Percentiles rank a stretch among this genome's conserved stretches.
These are phyloP conservation scores for Plasmodium relictum DNA, from an alignment of 169 alveolate species.

Conservation along the genomic window DNA sequence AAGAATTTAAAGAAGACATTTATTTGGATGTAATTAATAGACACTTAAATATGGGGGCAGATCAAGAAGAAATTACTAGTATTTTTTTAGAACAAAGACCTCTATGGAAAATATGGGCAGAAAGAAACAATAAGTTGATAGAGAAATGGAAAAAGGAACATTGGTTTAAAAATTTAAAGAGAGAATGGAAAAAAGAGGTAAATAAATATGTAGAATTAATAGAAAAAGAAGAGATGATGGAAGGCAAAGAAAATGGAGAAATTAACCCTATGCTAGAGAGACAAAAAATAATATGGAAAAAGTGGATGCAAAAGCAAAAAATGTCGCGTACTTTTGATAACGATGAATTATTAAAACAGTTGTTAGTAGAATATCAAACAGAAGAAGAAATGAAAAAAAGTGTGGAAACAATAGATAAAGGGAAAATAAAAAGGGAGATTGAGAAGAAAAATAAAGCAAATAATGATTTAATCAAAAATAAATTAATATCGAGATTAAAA, in stretches of 20 bases:
- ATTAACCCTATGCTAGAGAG: neutral
- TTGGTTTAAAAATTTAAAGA: no score
- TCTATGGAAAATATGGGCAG: neutral
- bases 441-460: neutral
- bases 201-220: neutral
- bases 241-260: neutral
- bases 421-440: no score
- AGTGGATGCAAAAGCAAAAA: neutral
- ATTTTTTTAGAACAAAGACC: neutral
- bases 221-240: neutral
- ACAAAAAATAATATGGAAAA: neutral
- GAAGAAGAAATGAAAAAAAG: no score
- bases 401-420: no score
- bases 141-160: no score
- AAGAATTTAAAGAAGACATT: neutral
- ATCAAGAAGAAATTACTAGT: no score
- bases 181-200: no score
- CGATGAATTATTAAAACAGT: no score
- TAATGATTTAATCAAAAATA: neutral
- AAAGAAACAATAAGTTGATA: no score
- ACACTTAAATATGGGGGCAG: neutral
- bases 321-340: neutral
- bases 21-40: neutral
- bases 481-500: neutral
- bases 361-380: no score